Percentiles rank a stretch among this genome's conserved stretches.
Conservation (phyloP, 2,329 filamentous ascomycete species). For the Proliferodiscus dingleyae region DNA sequence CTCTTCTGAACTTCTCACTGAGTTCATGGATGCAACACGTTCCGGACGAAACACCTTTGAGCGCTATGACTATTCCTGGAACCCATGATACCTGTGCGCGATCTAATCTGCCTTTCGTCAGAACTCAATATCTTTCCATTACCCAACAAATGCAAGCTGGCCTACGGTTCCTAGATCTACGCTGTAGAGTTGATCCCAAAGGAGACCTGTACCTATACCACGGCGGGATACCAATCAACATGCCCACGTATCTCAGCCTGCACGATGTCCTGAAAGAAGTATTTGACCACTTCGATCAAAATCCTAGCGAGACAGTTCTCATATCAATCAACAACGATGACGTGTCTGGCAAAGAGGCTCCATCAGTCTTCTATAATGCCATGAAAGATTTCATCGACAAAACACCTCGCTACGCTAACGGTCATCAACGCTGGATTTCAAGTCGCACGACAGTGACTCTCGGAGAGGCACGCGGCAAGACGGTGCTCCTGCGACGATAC, state of each 20-base stretch:
- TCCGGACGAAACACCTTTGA: slow-evolving; percentile 52
- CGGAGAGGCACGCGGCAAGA: slow-evolving; percentile 59
- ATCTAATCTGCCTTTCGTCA: slow-evolving; percentile 59
- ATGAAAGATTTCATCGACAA: slow-evolving; percentile 52
- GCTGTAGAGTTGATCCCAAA: slow-evolving; percentile 49
- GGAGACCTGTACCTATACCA: slow-evolving; percentile 64
- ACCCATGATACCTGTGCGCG: slow-evolving; percentile 63
- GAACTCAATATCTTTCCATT: slow-evolving; percentile 62
- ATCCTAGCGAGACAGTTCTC: slow-evolving; percentile 62
- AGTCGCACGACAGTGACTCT: slow-evolving; percentile 55
- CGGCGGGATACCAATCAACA: slow-evolving; percentile 64
- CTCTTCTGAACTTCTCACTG: slow-evolving; percentile 34
- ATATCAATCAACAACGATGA: slow-evolving; percentile 65
- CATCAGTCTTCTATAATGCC: slow-evolving; percentile 41
- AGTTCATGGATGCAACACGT: slow-evolving; percentile 60
- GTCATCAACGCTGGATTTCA: slow-evolving; percentile 53
- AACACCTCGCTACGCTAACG: slow-evolving; percentile 29
- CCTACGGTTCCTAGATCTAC: slow-evolving; percentile 67
- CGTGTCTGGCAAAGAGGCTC: slow-evolving; percentile 52
- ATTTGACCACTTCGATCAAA: slow-evolving; percentile 51
- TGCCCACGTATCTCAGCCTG: slow-evolving; percentile 57
- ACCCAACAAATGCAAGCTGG: slow-evolving; percentile 63
- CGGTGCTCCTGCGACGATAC: slow-evolving; percentile 64
- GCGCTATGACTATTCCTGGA: slow-evolving; percentile 63
- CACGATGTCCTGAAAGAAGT: slow-evolving; percentile 55